Conservation (phyloP, 192 early-diverging fungal species). For the Funneliformis mosseae region DNA sequence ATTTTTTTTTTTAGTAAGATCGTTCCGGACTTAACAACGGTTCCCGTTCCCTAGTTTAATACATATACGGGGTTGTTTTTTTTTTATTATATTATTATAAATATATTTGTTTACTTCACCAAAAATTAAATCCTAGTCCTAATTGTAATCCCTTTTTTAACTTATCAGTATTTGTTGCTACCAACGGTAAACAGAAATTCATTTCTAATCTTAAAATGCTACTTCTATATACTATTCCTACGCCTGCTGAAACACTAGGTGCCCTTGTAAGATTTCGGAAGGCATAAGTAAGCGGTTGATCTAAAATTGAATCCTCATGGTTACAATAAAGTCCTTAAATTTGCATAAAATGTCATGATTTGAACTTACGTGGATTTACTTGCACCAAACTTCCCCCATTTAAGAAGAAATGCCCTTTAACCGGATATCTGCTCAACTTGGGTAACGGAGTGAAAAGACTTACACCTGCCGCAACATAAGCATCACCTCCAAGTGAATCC, state of each 20-base stretch:
- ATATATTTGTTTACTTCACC: conserved; percentile 49
- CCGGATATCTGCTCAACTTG: conserved; percentile 56
- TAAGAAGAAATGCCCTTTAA: conserved; percentile 84
- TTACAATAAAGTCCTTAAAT: not conserved
- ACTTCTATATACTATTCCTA: conserved; percentile 87
- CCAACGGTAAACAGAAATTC: conserved; percentile 85
- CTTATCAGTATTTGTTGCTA: conserved; percentile 62
- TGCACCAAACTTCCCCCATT: conserved; percentile 81
- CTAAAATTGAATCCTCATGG: conserved; percentile 13
- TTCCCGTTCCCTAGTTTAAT: too few species aligned
- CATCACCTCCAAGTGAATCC: conserved; percentile 89
- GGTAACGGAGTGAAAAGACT: conserved; percentile 86
- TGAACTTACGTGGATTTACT: conserved; percentile 50
- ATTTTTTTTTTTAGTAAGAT: too few species aligned
- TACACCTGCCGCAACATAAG: conserved; percentile 76
- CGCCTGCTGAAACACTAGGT: conserved; percentile 75
- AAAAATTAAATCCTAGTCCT: conserved; percentile 84
- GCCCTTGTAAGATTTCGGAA: conserved; percentile 51
- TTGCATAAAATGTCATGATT: not conserved
- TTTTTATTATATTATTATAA: not conserved
- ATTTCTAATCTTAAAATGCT: conserved; percentile 85
- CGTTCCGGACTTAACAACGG: too few species aligned
- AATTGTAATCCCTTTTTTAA: conserved; percentile 81
- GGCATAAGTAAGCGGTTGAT: conserved; percentile 35
- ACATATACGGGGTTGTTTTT: too few species aligned